Evolutionary conservation across 2,329 filamentous ascomycete genomes (phyloP), one percentile per base, ranked within the genome.

Genomic region (Colletotrichum falcatum): DNA sequence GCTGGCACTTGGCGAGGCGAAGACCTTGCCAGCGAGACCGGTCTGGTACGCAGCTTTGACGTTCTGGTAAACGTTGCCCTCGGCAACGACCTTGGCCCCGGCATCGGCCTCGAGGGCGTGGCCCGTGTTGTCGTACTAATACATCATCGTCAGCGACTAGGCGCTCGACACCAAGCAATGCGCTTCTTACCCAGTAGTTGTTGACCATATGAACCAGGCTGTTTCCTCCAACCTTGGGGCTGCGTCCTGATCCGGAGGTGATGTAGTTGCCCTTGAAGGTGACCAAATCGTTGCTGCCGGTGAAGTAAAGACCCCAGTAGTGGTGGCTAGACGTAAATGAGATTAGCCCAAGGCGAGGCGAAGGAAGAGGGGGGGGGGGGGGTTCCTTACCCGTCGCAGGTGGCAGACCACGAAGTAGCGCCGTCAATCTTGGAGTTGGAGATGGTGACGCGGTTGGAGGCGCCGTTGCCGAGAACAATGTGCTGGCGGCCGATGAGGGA

Each of bases 351-450:
- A 44, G 8, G 7, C 7, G 8, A 9, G 18, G 0, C 2, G 18
- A 44, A 20, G 42, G 20, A 3, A 1, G 16, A 9, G 16, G 5
- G 20, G 9, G 18, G 6, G 18, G 42, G 8, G 1, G 9, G 42
- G 20, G n/a, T 12, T 1, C 5, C 44, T 46, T 46, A 46, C 44
- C n/a, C 83, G 75, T 90, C 82, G 78, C 88, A 90, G 56, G 84
- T 87, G 5, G 88, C 84, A 14, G 87, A 89, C 81, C 83, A 90
- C 23, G 79, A 77, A 42, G 84, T 84, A 30, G 77, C 76, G 55
- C 89, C 89, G 75, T 91, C 84, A 74, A 91, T 86, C 76, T 88
- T 85, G 79, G 77, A 83, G 84, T 90, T 90, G 74, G 88, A 87
- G 77, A 91, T 85, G 35, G 87, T 89, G 26, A 90, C 85, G 54